Conservation (phyloP, 2,329 filamentous ascomycete genomes). For the Aureobasidium zeae region DNA sequence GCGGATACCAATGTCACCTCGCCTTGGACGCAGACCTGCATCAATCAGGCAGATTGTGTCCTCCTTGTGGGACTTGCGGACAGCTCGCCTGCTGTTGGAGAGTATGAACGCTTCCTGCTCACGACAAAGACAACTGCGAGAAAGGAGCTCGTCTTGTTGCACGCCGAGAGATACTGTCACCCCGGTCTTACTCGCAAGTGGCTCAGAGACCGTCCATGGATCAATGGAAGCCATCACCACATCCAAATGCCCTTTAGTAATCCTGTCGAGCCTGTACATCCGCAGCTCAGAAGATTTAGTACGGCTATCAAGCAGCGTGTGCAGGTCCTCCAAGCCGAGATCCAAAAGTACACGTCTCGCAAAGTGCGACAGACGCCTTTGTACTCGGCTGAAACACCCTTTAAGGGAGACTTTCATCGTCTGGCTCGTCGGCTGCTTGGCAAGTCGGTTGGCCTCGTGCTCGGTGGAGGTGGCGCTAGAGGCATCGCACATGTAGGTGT, state of each 20-base stretch:
- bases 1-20: slow-evolving; percentile 96
- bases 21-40: slow-evolving; percentile 97
- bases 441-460: slow-evolving; percentile 86
- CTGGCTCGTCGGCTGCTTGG: slow-evolving; percentile 83
- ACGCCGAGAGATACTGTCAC: slow-evolving; percentile 76
- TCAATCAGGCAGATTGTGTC: slow-evolving; percentile 93
- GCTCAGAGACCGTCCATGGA: slow-evolving; percentile 86
- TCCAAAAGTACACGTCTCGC: slow-evolving; percentile 95
- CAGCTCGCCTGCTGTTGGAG: slow-evolving; percentile 79
- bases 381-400: slow-evolving; percentile 83
- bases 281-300: slow-evolving; percentile 67
- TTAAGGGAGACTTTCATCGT: slow-evolving; percentile 94
- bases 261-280: slow-evolving; percentile 65
- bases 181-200: slow-evolving; percentile 80
- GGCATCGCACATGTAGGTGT: slow-evolving; percentile 90
- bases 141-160: slow-evolving; percentile 83
- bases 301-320: slow-evolving; percentile 84
- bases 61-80: slow-evolving; percentile 86
- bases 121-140: slow-evolving; percentile 95
- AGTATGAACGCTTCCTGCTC: slow-evolving; percentile 91
- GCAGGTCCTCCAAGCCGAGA: slow-evolving; percentile 89
- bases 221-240: slow-evolving; percentile 95
- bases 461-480: slow-evolving; percentile 86
- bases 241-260: slow-evolving; percentile 88
- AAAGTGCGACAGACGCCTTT: slow-evolving; percentile 79